These are phyloP conservation scores for Kodamaea ohmeri DNA, from an alignment of 1,139 yeast species.

Conservation along the genomic window DNA sequence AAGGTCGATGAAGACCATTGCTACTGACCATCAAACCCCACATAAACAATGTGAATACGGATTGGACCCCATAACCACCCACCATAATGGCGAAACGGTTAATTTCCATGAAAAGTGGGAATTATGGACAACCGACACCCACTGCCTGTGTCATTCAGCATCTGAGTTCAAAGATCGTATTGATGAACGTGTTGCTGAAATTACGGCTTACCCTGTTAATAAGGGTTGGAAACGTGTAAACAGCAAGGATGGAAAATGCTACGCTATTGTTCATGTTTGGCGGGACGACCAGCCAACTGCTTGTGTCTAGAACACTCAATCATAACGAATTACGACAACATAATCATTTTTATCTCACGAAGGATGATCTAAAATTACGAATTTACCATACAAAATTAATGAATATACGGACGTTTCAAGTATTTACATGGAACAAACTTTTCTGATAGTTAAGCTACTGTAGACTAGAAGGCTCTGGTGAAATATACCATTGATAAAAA, in stretches of 20 bases:
- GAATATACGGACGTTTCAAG: no score
- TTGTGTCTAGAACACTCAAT: neutral
- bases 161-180: conserved; percentile 9
- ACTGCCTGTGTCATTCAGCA: conserved; percentile 8
- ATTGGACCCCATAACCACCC: conserved; percentile 8
- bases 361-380: no score
- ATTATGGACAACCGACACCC: conserved; percentile 11
- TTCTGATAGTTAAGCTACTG: no score
- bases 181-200: conserved; percentile 9
- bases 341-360: no score
- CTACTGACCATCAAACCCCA: conserved; percentile 7
- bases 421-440: no score
- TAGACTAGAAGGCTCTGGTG: no score
- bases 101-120: conserved; percentile 10
- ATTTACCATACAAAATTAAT: no score
- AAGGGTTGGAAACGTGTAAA: conserved; percentile 12
- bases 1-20: conserved; percentile 7
- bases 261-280: conserved; percentile 10
- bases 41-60: conserved; percentile 9
- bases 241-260: conserved; percentile 11
- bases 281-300: conserved; percentile 4
- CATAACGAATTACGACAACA: no score
- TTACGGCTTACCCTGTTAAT: conserved; percentile 9
- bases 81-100: conserved; percentile 10
- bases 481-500: no score